Evolutionary conservation across 2,329 filamentous ascomycete species (phyloP), one percentile per base, ranked within the genome.

Genomic region (Berkeleyomyces basicola): DNA sequence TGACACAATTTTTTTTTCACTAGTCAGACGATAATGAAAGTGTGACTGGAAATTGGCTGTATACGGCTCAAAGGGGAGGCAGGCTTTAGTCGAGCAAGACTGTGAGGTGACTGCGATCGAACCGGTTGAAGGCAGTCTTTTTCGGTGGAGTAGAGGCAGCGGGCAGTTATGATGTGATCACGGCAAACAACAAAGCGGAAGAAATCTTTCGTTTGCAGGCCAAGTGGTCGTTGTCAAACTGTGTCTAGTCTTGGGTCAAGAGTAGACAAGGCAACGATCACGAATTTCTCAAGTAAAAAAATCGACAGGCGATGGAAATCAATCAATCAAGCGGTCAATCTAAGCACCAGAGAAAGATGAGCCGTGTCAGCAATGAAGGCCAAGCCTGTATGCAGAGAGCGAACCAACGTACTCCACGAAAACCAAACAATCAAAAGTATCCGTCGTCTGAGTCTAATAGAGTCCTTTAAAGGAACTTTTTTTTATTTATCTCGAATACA

Each of bases 301-400:
- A 47, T 31, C 49, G 51, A 36, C 37, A 31, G 58, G 36, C 63
- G 60, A 64, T 57, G 37, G 46, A 64, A 64, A 44, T 62, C 31
- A 64, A 62, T 64, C 63, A 60, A 62, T 62, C 63, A 40, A 61
- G 58, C 58, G 58, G 44, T 64, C 59, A 64, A 64, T 42, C 60
- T 62, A 58, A 59, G 53, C 46, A 49, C 46, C 57, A 46, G 33
- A 65, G 57, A 62, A 57, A 55, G 33, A 40, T 37, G n/a, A 58
- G 58, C 58, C 63, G 63, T 62, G 63, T 65, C 61, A 65, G 61
- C 37, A 62, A 62, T 51, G 42, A 59, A 62, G 51, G 40, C 57
- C 62, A 40, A 51, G 58, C 33, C 51, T 42, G 59, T 46, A 36
- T 65, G 63, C 46, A 37, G 42, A 55, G 43, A 61, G 63, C 37